A percentile compares a stretch with the other conserved stretches of the same genome.
Conservation (phyloP, 2,329 filamentous ascomycete genomes). For the Aspergillus sp. region DNA sequence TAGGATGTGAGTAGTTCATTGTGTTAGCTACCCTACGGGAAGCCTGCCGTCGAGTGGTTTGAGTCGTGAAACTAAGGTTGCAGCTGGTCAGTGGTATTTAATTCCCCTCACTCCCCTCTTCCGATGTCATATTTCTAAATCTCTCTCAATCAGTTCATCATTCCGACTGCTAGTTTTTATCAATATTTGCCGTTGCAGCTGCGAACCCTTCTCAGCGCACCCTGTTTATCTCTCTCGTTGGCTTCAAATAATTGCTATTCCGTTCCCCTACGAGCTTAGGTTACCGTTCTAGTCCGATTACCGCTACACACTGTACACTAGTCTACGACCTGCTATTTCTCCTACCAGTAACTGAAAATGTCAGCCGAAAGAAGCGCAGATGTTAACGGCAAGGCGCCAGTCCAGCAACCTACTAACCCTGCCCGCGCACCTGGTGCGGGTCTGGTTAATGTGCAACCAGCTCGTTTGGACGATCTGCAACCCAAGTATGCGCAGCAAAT, state of each 20-base stretch:
- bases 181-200: no score
- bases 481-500: conserved; percentile 73
- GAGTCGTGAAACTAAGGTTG: not conserved
- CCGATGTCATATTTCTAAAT: not conserved
- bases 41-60: not conserved
- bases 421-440: conserved; percentile 44
- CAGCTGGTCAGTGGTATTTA: conserved; percentile 6
- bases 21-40: not conserved
- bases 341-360: conserved; percentile 22
- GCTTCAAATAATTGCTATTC: no score
- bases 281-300: not conserved
- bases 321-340: not conserved
- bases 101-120: conserved; percentile 7
- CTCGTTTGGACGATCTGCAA: conserved; percentile 80
- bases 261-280: not conserved
- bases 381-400: conserved; percentile 40
- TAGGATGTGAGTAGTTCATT: no score
- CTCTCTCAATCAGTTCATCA: not conserved
- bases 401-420: conserved; percentile 38
- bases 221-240: no score
- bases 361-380: conserved; percentile 27
- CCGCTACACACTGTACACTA: not conserved
- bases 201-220: no score
- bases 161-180: not conserved
- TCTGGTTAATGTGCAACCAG: conserved; percentile 74